Conservation (phyloP, 169 alveolate species). For the Plasmodium cynomolgi region DNA sequence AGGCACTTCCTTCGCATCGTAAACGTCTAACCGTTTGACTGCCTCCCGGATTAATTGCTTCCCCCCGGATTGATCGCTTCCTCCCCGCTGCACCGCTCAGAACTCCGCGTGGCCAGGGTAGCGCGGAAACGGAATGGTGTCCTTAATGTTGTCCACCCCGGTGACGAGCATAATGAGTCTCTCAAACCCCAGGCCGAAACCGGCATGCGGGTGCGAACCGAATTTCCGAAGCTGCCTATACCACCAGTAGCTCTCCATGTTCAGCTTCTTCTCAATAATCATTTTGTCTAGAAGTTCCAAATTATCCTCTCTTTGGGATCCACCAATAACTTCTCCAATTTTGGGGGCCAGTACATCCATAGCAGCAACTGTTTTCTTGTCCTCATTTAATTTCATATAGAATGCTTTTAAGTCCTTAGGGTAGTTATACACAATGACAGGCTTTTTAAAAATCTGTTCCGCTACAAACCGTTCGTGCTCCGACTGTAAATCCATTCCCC, state of each 20-base stretch:
- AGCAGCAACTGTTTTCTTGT: conserved; percentile 96
- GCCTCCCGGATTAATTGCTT: background rate
- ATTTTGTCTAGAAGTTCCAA: conserved; percentile 91
- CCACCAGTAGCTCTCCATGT: conserved; percentile 92
- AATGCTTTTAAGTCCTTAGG: conserved; percentile 98
- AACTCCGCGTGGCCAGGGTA: conserved; percentile 96
- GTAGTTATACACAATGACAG: conserved; percentile 97
- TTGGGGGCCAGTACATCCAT: conserved; percentile 98
- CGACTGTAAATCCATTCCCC: conserved; percentile 98
- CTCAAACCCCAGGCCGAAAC: conserved; percentile 99
- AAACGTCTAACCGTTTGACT: background rate
- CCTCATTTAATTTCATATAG: conserved; percentile 96
- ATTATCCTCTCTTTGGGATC: conserved; percentile 99
- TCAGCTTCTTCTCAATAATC: conserved; percentile 91
- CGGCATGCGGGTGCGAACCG: conserved; percentile 98
- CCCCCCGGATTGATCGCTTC: background rate
- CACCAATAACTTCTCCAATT: conserved; percentile 99
- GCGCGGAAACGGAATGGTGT: conserved; percentile 99
- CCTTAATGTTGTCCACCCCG: conserved; percentile 98
- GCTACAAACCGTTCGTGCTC: conserved; percentile 98
- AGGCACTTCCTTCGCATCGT: background rate
- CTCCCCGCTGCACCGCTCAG: conserved; percentile 71
- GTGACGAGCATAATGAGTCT: conserved; percentile 98
- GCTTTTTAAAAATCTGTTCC: conserved; percentile 96
- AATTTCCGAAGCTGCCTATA: conserved; percentile 93